Evolutionary conservation across 2,329 filamentous ascomycete genomes (phyloP), one percentile per base, ranked within the genome.

Genomic region (Ampelomyces quisqualis): DNA sequence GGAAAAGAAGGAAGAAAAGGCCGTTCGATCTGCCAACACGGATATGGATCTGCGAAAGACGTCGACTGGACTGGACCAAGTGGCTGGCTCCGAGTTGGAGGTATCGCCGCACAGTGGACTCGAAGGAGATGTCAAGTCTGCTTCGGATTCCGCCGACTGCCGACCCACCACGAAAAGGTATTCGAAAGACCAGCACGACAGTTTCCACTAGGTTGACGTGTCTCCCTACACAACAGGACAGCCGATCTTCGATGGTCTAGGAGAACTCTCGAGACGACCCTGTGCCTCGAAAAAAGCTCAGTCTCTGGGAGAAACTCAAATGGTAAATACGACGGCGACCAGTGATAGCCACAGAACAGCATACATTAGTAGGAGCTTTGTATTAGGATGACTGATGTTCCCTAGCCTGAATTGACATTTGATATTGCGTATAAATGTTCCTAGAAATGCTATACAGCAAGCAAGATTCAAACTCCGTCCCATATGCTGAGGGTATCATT

Each of bases 401-500:
- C 15, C 11, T 17, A n/a, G n/a, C 8, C 19, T 4, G 15, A 11
- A 31, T 14, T 20, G 29, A 11, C 29, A 11, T 31, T 31, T 11
- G 17, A 14, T 31, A 31, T 10, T 31, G 10, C 26, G 9, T 18
- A 17, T 14, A 30, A 18, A 31, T 31, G 6, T 31, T 17, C 19
- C 7, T 6, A 31, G 7, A 19, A 20, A 31, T 31, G 29, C 29
- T 31, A 31, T 15, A 20, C 7, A 31, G 17, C 17, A 19, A 31
- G 10, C 7, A 9, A 15, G 17, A 19, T 31, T 31, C 14, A 18
- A 38, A 42, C 33, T 42, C 34, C 37, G 29, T 38, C 45, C 45
- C 45, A 45, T 30, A 48, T 48, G 45, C 45, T 39, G 21, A 34
- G 38, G 38, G 37, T 39, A 39, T 39, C 37, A 34, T 26, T 48